Percentiles rank a stretch among this genome's conserved stretches.
These are phyloP conservation scores for Prorocentrum cordatum DNA, from an alignment of 169 alveolate genomes.

Conservation along the genomic window DNA sequence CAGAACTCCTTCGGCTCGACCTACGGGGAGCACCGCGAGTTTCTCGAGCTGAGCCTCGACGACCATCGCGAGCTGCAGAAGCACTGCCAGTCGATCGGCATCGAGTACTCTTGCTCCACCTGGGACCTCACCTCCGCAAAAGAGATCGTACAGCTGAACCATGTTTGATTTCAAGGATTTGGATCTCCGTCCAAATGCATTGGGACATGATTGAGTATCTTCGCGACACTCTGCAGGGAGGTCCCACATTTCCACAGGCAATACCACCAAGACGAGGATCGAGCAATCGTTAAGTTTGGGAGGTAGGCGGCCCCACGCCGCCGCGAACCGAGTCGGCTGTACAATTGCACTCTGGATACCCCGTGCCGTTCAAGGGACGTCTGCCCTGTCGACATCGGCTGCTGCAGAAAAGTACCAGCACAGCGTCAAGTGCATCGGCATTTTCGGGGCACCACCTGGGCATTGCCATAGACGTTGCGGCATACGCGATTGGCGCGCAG, in stretches of 20 bases:
- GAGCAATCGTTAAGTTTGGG: not conserved
- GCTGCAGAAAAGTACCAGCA: not conserved
- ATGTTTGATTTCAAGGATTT: not conserved
- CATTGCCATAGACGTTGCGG: not conserved
- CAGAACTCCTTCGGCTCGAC: not conserved
- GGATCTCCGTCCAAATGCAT: not conserved
- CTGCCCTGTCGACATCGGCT: not conserved
- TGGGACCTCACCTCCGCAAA: not conserved
- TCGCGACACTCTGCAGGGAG: not conserved
- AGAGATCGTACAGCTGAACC: not conserved
- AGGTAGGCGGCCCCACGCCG: not conserved
- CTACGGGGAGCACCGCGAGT: not conserved
- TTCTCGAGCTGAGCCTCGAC: not conserved
- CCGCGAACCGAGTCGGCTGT: not conserved
- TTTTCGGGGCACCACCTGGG: not conserved
- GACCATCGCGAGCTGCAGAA: not conserved
- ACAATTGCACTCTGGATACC: constrained; percentile 2
- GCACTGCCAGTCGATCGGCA: too few species aligned
- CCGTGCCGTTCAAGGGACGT: not conserved
- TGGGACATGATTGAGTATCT: not conserved
- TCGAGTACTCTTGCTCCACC: not conserved
- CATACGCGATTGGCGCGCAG: not conserved
- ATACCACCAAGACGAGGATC: not conserved
- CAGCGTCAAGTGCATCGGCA: not conserved
- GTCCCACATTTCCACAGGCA: not conserved